Conservation (phyloP, 129 eudicot species). For the Centrapalus pauciflorus region DNA sequence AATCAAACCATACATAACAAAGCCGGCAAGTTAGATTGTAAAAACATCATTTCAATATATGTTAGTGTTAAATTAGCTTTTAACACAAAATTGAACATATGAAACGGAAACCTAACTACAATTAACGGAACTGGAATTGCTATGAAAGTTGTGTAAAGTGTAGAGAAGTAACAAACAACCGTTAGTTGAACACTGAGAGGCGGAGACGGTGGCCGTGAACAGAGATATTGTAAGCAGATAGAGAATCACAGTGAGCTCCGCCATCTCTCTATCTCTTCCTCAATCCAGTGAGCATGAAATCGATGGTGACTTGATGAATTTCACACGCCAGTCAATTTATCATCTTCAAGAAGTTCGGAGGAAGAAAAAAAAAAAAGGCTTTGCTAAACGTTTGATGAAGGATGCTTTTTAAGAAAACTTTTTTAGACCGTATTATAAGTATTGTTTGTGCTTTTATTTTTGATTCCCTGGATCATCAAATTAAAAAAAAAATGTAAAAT, state of each 20-base stretch:
- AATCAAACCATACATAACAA: not conserved
- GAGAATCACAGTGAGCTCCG: slow-evolving; percentile 11
- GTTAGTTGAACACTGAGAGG: slow-evolving; percentile 31
- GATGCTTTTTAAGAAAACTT: too few relatives aligned
- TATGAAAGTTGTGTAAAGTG: not conserved
- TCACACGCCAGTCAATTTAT: too few relatives aligned
- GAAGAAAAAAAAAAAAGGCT: too few relatives aligned
- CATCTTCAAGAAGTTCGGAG: too few relatives aligned
- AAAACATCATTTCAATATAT: not conserved
- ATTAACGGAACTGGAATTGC: slow-evolving; percentile 4
- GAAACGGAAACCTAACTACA: slow-evolving; percentile 5
- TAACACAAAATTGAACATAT: not conserved
- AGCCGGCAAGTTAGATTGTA: not conserved
- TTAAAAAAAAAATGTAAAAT: too few relatives aligned
- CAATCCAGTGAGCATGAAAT: not conserved
- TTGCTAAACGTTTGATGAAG: too few relatives aligned
- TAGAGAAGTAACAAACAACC: slow-evolving; percentile 37
- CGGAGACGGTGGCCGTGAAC: slow-evolving; percentile 18
- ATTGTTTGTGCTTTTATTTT: too few relatives aligned
- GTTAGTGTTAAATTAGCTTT: not conserved
- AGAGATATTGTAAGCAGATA: slow-evolving; percentile 16
- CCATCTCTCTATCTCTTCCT: slow-evolving; percentile 9
- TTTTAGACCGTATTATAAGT: too few relatives aligned
- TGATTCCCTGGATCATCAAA: too few relatives aligned
- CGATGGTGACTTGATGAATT: slow-evolving; percentile 10